phyloP scores from a whole-genome alignment of 2,329 filamentous ascomycete species.

The Phialocephala subalpina region DNA sequence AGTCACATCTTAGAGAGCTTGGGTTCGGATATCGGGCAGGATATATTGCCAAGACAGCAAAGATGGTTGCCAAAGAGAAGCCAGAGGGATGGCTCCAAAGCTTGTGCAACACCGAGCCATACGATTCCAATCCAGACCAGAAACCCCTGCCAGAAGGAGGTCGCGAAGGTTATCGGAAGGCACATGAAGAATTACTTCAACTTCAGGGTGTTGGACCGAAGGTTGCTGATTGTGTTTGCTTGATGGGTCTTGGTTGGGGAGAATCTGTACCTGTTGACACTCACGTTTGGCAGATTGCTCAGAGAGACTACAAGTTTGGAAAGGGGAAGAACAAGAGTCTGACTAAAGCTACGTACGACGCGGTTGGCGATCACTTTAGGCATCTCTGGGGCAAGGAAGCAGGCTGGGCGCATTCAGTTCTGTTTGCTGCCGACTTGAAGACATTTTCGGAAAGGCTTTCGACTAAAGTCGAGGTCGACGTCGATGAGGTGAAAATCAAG shows the following conservation, averaged over 20 bases:
- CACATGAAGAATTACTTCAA: conserved; percentile 80
- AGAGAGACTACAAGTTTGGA: conserved; percentile 93
- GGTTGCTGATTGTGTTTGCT: conserved; percentile 93
- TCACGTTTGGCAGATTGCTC: conserved; percentile 98
- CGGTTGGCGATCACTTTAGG: conserved; percentile 89
- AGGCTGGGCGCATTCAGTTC: conserved; percentile 96
- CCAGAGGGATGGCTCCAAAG: conserved; percentile 79
- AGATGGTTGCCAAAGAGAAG: conserved; percentile 72
- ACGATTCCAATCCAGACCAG: conserved; percentile 68
- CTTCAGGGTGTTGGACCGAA: conserved; percentile 94
- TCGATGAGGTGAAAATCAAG: conserved; percentile 49
- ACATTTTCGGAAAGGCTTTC: conserved; percentile 74
- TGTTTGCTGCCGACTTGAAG: conserved; percentile 92
- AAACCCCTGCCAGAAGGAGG: conserved; percentile 58
- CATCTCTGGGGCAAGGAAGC: conserved; percentile 91
- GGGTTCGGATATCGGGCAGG: conserved; percentile 96
- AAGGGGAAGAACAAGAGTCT: conserved; percentile 84
- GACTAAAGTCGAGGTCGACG: conserved; percentile 56
- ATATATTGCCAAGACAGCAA: conserved; percentile 88
- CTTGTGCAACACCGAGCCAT: conserved; percentile 82
- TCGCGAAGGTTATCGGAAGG: conserved; percentile 71
- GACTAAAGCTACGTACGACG: conserved; percentile 88
- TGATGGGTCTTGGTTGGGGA: conserved; percentile 96
- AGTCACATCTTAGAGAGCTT: conserved; percentile 79
- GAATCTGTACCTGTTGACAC: conserved; percentile 97